Evolutionary conservation across 345 rosid species (phyloP).

Genomic region (Salix suchowensis): DNA sequence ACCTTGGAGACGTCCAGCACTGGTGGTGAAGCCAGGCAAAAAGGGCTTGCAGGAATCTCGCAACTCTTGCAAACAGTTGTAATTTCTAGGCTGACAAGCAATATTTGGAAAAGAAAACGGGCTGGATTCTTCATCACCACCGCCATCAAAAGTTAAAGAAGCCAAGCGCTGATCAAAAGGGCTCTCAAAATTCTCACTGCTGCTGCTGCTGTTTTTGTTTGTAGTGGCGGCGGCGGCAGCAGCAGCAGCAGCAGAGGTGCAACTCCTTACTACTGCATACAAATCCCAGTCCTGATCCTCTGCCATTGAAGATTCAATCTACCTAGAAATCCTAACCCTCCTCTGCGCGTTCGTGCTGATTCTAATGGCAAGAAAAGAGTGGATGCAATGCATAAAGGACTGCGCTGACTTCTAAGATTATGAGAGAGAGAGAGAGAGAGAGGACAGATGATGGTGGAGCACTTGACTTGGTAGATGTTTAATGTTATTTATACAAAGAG

Average conservation of each 20-base stretch:
- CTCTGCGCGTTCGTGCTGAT: not conserved
- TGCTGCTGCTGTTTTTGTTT: not conserved
- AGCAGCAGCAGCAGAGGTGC: constrained; percentile 22
- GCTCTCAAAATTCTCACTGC: constrained; percentile 2
- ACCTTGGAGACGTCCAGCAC: not conserved
- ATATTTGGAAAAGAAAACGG: constrained; percentile 34
- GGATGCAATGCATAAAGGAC: constrained; percentile 36
- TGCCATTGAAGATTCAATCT: constrained; percentile 10
- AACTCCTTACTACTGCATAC: constrained; percentile 67
- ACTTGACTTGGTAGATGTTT: constrained; percentile 37
- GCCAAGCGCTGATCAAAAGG: constrained; percentile 32
- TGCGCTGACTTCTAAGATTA: constrained; percentile 68
- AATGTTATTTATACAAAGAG: constrained; percentile 46
- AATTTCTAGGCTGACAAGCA: not conserved
- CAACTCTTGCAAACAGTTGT: constrained; percentile 39
- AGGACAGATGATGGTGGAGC: constrained; percentile 37
- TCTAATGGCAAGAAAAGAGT: constrained; percentile 22
- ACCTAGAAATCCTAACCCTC: constrained; percentile 19
- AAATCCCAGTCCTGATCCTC: constrained; percentile 82
- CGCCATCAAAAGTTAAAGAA: constrained; percentile 35
- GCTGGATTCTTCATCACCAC: constrained; percentile 16
- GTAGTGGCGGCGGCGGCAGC: not conserved
- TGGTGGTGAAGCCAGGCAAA: constrained; percentile 17
- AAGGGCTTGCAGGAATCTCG: constrained; percentile 57
- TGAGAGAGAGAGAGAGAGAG: constrained; percentile 17